A percentile compares a stretch with the other conserved stretches of the same genome.
These are phyloP conservation scores for Fusarium circinatum DNA, from an alignment of 2,329 filamentous ascomycete species.

Conservation along the genomic window DNA sequence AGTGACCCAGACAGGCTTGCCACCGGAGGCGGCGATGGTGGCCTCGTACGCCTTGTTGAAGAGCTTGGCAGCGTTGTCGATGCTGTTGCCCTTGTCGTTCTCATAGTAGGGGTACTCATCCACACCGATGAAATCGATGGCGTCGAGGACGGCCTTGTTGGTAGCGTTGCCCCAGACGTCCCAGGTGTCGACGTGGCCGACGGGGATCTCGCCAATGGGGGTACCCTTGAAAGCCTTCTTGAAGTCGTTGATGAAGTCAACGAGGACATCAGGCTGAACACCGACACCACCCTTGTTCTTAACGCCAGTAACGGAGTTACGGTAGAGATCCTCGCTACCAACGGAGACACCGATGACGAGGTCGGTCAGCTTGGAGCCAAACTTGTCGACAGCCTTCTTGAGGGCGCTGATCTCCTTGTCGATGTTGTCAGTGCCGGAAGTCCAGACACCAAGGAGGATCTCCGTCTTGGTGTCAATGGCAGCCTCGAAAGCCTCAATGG, in stretches of 20 bases:
- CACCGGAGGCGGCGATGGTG: slow-evolving; percentile 57
- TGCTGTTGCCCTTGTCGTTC: slow-evolving; percentile 63
- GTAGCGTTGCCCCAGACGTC: slow-evolving; percentile 68
- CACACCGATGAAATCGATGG: slow-evolving; percentile 72
- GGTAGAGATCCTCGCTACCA: slow-evolving; percentile 75
- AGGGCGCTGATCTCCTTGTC: slow-evolving; percentile 70
- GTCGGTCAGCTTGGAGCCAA: slow-evolving; percentile 62
- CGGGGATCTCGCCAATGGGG: slow-evolving; percentile 57
- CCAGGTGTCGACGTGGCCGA: slow-evolving; percentile 77
- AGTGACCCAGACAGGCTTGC: slow-evolving; percentile 69
- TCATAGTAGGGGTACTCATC: slow-evolving; percentile 76
- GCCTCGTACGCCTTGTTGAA: slow-evolving; percentile 63
- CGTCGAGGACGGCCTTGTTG: slow-evolving; percentile 69
- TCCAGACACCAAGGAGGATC: slow-evolving; percentile 74
- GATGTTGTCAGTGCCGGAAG: slow-evolving; percentile 64
- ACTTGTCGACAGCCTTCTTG: slow-evolving; percentile 62
- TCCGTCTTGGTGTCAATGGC: slow-evolving; percentile 69
- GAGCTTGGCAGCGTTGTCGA: slow-evolving; percentile 63
- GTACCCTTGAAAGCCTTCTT: slow-evolving; percentile 64
- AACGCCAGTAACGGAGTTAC: slow-evolving; percentile 68
- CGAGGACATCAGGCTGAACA: slow-evolving; percentile 66
- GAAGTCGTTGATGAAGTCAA: slow-evolving; percentile 74
- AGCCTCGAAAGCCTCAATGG: slow-evolving; percentile 82
- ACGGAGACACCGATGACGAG: slow-evolving; percentile 73
- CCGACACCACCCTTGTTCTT: slow-evolving; percentile 71